Conservation (phyloP, 768 basidiomycete genomes). For the Cystoderma amianthinum region DNA sequence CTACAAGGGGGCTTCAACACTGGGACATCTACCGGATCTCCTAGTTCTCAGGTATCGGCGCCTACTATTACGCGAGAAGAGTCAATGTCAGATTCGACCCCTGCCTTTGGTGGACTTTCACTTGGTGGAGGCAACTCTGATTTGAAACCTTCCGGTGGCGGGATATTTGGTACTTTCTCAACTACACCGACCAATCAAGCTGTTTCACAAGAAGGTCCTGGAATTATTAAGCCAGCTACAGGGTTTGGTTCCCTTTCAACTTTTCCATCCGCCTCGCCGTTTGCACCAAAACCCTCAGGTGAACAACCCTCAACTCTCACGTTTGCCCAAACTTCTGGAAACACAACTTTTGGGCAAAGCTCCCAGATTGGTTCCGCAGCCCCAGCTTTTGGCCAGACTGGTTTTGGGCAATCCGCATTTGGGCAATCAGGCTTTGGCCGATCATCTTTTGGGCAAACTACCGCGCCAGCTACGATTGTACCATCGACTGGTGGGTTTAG, state of each 20-base stretch:
- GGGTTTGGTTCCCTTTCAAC: conserved; percentile 28
- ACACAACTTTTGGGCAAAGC: background rate
- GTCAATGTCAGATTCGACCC: conserved; percentile 36
- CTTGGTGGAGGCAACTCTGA: conserved; percentile 21
- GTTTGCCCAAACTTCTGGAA: background rate
- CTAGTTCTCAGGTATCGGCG: conserved; percentile 11
- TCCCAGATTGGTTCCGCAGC: conserved; percentile 23
- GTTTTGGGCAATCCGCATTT: conserved; percentile 13
- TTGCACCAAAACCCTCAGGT: background rate
- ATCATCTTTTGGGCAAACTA: conserved; percentile 22
- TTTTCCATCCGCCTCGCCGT: conserved; percentile 6
- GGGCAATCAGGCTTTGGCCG: conserved; percentile 28
- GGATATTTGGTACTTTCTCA: conserved; percentile 19
- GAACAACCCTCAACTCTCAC: background rate
- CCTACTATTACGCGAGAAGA: conserved; percentile 35
- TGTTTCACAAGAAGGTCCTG: conserved; percentile 9
- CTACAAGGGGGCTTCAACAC: conserved; percentile 19
- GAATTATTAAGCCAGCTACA: conserved; percentile 24
- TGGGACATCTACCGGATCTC: conserved; percentile 6
- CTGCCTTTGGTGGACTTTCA: conserved; percentile 29
- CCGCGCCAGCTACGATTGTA: conserved; percentile 5
- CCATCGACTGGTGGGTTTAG: background rate
- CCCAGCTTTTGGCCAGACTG: conserved; percentile 23
- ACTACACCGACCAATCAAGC: conserved; percentile 13
- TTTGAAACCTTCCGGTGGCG: conserved; percentile 22